These are phyloP conservation scores for Vinca major DNA, from an alignment of 305 asterid species.

Conservation along the genomic window DNA sequence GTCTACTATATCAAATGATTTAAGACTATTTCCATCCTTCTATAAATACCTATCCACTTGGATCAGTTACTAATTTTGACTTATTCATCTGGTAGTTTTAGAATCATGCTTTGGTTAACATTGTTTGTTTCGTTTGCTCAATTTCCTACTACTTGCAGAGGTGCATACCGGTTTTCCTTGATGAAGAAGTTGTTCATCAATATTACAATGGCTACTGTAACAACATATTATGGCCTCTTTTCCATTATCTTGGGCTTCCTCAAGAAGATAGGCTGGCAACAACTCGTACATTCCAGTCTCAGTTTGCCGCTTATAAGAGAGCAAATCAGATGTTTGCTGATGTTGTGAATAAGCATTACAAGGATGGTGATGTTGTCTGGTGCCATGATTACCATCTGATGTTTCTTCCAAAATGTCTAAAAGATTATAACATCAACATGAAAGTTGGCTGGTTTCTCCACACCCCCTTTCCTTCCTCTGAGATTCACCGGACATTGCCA, in stretches of 20 bases:
- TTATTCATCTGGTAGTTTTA: neutral
- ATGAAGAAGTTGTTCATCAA: slow-evolving; percentile 75
- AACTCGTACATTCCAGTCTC: slow-evolving; percentile 84
- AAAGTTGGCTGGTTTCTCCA: slow-evolving; percentile 96
- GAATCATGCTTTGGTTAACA: neutral
- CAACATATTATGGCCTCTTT: slow-evolving; percentile 90
- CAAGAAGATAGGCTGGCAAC: slow-evolving; percentile 92
- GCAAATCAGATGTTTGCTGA: slow-evolving; percentile 88
- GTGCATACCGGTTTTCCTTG: slow-evolving; percentile 87
- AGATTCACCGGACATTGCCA: slow-evolving; percentile 77
- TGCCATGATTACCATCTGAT: slow-evolving; percentile 91
- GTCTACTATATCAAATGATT: neutral
- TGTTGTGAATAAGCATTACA: slow-evolving; percentile 67
- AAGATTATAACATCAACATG: slow-evolving; percentile 57
- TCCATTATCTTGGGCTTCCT: slow-evolving; percentile 88
- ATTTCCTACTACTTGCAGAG: slow-evolving; percentile 35
- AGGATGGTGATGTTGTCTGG: slow-evolving; percentile 85
- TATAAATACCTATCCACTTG: slow-evolving; percentile 3
- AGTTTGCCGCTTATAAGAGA: slow-evolving; percentile 76
- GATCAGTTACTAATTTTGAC: neutral
- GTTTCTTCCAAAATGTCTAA: slow-evolving; percentile 79
- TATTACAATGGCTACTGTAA: slow-evolving; percentile 84
- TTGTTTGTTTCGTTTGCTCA: slow-evolving; percentile 2
- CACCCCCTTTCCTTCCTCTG: slow-evolving; percentile 90
- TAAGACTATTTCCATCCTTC: neutral